These are phyloP conservation scores for Wallacemonas sp. DNA, from an alignment of 208 protist genomes.

Conservation along the genomic window DNA sequence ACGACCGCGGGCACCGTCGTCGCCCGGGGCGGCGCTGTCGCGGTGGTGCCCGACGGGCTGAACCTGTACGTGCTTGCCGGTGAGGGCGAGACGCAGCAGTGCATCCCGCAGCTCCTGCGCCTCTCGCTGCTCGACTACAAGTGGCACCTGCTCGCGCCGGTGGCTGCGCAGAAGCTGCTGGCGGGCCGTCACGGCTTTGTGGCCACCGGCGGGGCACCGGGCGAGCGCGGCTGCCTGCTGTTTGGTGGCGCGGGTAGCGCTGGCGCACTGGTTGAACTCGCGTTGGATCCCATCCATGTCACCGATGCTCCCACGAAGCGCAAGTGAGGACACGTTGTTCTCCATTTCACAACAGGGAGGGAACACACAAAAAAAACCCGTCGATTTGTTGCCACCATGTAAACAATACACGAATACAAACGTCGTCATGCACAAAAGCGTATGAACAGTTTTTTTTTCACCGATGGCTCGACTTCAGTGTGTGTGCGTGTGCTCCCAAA, in stretches of 20 bases:
- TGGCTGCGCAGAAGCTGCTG: constrained; percentile 22
- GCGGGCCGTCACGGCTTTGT: constrained; percentile 24
- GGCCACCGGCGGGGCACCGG: constrained; percentile 32
- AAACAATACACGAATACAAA: too few relatives aligned
- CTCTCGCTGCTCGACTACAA: constrained; percentile 38
- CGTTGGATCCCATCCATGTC: not conserved
- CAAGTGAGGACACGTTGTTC: constrained; percentile 7
- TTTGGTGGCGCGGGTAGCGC: constrained; percentile 5
- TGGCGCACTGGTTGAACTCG: not conserved
- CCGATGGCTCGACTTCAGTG: too few relatives aligned
- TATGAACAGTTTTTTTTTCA: too few relatives aligned
- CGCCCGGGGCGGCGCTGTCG: constrained; percentile 28
- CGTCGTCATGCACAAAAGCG: too few relatives aligned
- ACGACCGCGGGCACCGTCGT: constrained; percentile 23
- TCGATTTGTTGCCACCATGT: too few relatives aligned
- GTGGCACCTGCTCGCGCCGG: constrained; percentile 36
- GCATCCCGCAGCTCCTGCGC: constrained; percentile 37
- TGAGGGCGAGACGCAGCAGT: constrained; percentile 26
- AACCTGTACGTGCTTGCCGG: constrained; percentile 41
- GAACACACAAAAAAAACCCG: too few relatives aligned
- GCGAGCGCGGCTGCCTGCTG: constrained; percentile 3
- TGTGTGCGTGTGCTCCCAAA: too few relatives aligned
- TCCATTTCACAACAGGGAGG: too few relatives aligned
- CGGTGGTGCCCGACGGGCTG: constrained; percentile 24
- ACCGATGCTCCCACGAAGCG: constrained; percentile 1